phyloP scores from a whole-genome alignment of 352 stramenopile species.

The Pythium apleroticum region DNA sequence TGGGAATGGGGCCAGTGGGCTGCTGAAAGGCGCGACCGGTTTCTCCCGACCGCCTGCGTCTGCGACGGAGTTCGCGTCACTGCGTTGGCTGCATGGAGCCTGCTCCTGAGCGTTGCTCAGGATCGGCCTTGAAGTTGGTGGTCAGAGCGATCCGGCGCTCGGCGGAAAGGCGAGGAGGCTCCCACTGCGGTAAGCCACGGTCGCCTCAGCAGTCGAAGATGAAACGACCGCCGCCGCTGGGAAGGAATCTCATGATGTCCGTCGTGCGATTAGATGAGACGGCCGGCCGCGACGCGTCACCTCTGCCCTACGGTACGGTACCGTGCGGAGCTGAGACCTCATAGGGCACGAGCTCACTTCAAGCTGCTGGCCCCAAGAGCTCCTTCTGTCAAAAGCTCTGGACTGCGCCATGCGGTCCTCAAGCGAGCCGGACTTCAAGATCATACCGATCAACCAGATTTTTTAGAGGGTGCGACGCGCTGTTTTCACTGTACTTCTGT shows the following conservation, averaged over 20 bases:
- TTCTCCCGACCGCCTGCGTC: neutral
- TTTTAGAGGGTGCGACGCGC: neutral
- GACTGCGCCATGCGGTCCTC: neutral
- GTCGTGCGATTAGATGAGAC: neutral
- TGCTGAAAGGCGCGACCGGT: neutral
- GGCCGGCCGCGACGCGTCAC: neutral
- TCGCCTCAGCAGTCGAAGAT: neutral
- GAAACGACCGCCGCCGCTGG: neutral
- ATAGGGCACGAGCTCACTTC: neutral
- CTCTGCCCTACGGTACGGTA: neutral
- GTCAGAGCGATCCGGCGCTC: neutral
- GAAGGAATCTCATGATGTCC: neutral
- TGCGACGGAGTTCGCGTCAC: neutral
- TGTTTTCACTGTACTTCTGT: no score
- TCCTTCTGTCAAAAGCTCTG: neutral
- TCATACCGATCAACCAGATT: neutral
- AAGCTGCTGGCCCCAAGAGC: neutral
- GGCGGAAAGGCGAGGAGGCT: neutral
- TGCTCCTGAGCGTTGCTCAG: neutral
- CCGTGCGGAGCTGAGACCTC: neutral
- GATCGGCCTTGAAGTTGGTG: neutral
- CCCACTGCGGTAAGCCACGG: neutral
- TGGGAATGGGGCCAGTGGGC: neutral
- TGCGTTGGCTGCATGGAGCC: neutral
- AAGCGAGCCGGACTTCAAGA: neutral